These are phyloP conservation scores for Daedaleopsis sinensis DNA, from an alignment of 768 basidiomycete genomes.

Conservation along the genomic window DNA sequence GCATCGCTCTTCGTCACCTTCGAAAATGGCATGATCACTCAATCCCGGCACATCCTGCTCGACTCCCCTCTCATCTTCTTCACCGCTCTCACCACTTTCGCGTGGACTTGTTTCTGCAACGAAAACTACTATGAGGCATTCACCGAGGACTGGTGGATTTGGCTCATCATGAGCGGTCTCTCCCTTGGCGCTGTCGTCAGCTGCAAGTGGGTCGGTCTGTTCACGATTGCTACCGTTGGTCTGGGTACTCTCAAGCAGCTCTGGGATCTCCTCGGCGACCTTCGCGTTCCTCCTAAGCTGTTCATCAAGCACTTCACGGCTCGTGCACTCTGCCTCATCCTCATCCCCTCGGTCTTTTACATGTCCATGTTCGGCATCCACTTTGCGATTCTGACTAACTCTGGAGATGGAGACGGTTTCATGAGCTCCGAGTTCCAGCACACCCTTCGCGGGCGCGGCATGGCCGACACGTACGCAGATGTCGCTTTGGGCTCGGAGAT, in stretches of 20 bases:
- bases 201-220: slow-evolving; percentile 98
- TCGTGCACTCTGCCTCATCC: slow-evolving; percentile 87
- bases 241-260: slow-evolving; percentile 82
- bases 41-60: slow-evolving; percentile 95
- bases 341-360: slow-evolving; percentile 85
- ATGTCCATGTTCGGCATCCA: slow-evolving; percentile 98
- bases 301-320: slow-evolving; percentile 89
- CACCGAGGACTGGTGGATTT: slow-evolving; percentile 88
- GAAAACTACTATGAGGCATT: slow-evolving; percentile 88
- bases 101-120: slow-evolving; percentile 90
- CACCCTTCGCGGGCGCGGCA: slow-evolving; percentile 83
- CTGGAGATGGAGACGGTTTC: slow-evolving; percentile 97
- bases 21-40: slow-evolving; percentile 95
- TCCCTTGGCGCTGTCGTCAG: slow-evolving; percentile 90
- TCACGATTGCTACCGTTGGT: slow-evolving; percentile 95
- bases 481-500: slow-evolving; percentile 83
- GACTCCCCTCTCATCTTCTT: slow-evolving; percentile 99
- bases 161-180: slow-evolving; percentile 86
- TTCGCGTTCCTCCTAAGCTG: slow-evolving; percentile 71
- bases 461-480: slow-evolving; percentile 91
- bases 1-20: slow-evolving; percentile 92
- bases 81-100: slow-evolving; percentile 84
- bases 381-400: slow-evolving; percentile 84
- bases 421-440: slow-evolving; percentile 99
- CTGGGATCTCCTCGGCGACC: slow-evolving; percentile 88